Percentiles rank a stretch among this genome's conserved stretches.
Conservation (phyloP, 768 basidiomycete genomes). For the Russula olivacea region DNA sequence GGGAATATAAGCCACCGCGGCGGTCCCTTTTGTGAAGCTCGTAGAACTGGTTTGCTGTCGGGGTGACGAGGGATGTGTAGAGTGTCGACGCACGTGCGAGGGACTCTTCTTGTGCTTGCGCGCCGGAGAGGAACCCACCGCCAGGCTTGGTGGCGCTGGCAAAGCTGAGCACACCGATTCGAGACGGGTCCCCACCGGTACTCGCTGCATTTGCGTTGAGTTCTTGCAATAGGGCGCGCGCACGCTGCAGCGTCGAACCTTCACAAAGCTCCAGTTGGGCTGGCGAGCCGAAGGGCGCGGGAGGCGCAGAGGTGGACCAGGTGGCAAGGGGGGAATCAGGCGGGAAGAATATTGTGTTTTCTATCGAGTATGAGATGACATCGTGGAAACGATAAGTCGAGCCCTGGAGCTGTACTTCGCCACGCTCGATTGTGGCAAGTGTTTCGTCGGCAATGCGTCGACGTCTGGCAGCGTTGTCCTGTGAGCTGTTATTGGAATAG, state of each 20-base stretch:
- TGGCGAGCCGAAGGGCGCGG: background rate
- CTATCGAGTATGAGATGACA: conserved; percentile 33
- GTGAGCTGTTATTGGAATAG: background rate
- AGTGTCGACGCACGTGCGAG: conserved; percentile 72
- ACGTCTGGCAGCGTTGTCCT: background rate
- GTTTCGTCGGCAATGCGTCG: conserved; percentile 46
- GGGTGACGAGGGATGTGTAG: conserved; percentile 54
- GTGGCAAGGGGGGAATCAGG: conserved; percentile 43
- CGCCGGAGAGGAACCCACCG: conserved; percentile 68
- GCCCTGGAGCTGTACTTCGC: conserved; percentile 35
- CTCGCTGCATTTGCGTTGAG: conserved; percentile 23
- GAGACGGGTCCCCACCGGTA: conserved; percentile 25
- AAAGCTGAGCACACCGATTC: conserved; percentile 65
- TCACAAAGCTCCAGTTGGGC: conserved; percentile 46
- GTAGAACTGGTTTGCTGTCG: conserved; percentile 56
- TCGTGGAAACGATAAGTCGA: conserved; percentile 34
- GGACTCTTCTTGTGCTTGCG: conserved; percentile 76
- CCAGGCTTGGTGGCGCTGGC: conserved; percentile 72
- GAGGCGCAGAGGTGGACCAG: conserved; percentile 36
- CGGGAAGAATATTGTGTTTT: conserved; percentile 48
- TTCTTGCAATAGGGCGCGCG: conserved; percentile 35
- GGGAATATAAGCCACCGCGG: conserved; percentile 60
- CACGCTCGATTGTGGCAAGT: conserved; percentile 42
- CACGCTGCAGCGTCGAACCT: conserved; percentile 59
- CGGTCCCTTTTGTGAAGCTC: conserved; percentile 44